These are phyloP conservation scores for Fomes fomentarius DNA, from an alignment of 1,284 basidiomycete species.

Conservation along the genomic window DNA sequence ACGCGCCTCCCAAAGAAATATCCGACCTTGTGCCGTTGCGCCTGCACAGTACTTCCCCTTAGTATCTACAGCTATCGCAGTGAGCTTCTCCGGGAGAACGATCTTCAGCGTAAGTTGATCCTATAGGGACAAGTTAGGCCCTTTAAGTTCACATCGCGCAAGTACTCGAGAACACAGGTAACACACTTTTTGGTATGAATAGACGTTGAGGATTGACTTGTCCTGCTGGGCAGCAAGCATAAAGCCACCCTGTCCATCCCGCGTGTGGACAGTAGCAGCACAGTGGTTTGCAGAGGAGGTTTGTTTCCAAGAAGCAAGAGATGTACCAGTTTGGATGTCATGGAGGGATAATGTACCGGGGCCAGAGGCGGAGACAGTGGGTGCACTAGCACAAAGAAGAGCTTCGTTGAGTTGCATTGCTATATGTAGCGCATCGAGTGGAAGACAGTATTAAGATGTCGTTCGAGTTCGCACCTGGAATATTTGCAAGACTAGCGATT, in stretches of 20 bases:
- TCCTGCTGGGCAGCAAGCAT: conserved; percentile 78
- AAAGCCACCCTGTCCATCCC: conserved; percentile 71
- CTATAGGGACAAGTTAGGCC: conserved; percentile 45
- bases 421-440: too few relatives aligned
- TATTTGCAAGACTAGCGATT: too few relatives aligned
- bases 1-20: conserved; percentile 95
- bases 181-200: conserved; percentile 80
- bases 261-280: conserved; percentile 63
- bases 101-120: conserved; percentile 88
- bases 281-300: conserved; percentile 61
- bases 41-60: conserved; percentile 82
- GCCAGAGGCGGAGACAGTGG: conserved; percentile 48
- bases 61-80: conserved; percentile 77
- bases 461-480: too few relatives aligned
- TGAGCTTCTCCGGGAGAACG: conserved; percentile 87
- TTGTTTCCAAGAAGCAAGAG: conserved; percentile 78
- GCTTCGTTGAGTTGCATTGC: conserved; percentile 69
- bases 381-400: conserved; percentile 62
- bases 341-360: conserved; percentile 67
- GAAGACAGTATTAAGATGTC: too few relatives aligned
- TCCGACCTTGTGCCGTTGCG: conserved; percentile 85
- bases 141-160: too few relatives aligned
- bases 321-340: conserved; percentile 71
- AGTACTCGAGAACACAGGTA: too few relatives aligned
- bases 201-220: conserved; percentile 81